Percentiles rank a stretch among this genome's conserved stretches.
Conservation (phyloP, 179 eudicot species). For the Silene coronaria region DNA sequence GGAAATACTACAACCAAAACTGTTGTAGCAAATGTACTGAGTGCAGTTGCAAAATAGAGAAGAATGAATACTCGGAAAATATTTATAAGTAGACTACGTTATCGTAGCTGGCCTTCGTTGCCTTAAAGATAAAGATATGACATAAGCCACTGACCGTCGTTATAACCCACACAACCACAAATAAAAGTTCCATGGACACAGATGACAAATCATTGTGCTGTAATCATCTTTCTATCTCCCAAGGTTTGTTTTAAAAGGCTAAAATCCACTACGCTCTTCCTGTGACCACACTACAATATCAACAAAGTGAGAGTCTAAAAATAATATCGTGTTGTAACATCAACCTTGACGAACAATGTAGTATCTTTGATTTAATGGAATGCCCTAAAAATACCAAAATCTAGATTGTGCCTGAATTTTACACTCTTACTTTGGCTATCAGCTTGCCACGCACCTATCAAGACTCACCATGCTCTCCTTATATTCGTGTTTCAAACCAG, state of each 20-base stretch:
- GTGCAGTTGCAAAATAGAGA: too few species aligned
- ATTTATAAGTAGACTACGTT: too few species aligned
- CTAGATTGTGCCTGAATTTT: neutral
- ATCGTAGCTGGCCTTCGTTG: too few species aligned
- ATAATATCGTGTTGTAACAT: neutral
- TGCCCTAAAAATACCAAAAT: neutral
- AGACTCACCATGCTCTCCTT: neutral
- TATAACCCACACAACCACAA: too few species aligned
- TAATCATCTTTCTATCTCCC: neutral
- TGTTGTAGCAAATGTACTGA: neutral
- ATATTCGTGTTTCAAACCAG: neutral
- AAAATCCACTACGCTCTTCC: neutral
- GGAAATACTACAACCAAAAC: neutral
- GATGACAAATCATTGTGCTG: neutral
- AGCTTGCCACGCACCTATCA: too few species aligned
- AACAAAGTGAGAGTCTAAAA: neutral
- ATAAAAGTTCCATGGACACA: too few species aligned
- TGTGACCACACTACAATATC: neutral
- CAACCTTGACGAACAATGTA: neutral
- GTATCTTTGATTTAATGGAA: neutral
- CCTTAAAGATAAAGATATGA: too few species aligned
- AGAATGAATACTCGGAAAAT: too few species aligned
- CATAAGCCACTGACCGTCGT: too few species aligned
- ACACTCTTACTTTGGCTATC: too few species aligned
- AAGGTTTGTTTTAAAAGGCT: neutral